Percentiles rank a stretch among this genome's conserved stretches.
Conservation (phyloP, 2,329 filamentous ascomycete species). For the Metarhizium album region DNA sequence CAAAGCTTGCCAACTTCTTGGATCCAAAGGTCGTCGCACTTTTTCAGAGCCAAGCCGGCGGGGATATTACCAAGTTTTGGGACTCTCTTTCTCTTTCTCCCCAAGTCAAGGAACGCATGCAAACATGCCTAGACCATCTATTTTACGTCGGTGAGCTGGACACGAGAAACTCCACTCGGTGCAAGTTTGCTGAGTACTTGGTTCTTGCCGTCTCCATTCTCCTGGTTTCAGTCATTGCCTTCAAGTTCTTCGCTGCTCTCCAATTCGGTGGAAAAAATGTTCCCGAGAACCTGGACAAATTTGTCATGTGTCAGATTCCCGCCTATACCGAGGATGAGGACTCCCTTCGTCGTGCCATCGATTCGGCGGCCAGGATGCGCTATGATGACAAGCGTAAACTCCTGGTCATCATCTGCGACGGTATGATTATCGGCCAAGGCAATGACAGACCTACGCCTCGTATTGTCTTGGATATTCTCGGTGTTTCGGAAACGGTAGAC, state of each 20-base stretch:
- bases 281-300: conserved; percentile 95
- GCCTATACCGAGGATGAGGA: conserved; percentile 99
- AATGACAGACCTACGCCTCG: conserved; percentile 92
- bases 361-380: conserved; percentile 87
- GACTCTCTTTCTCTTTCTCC: conserved; percentile 51
- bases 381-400: conserved; percentile 99
- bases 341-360: conserved; percentile 89
- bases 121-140: conserved; percentile 78
- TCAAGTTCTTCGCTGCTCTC: conserved; percentile 94
- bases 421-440: conserved; percentile 98
- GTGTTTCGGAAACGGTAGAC: conserved; percentile 86
- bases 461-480: conserved; percentile 93
- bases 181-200: conserved; percentile 82
- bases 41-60: conserved; percentile 65
- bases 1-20: conserved; percentile 68
- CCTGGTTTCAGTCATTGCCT: conserved; percentile 70
- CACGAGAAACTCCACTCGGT: conserved; percentile 75
- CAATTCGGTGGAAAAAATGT: conserved; percentile 88
- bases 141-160: conserved; percentile 92
- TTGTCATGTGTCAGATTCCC: conserved; percentile 94
- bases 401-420: conserved; percentile 84
- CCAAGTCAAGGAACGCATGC: conserved; percentile 54
- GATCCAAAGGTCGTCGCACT: conserved; percentile 59
- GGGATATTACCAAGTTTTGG: conserved; percentile 79
- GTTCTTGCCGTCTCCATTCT: conserved; percentile 75